These are phyloP conservation scores for Cicer arietinum DNA, from an alignment of 306 rosid genomes.

Conservation along the genomic window DNA sequence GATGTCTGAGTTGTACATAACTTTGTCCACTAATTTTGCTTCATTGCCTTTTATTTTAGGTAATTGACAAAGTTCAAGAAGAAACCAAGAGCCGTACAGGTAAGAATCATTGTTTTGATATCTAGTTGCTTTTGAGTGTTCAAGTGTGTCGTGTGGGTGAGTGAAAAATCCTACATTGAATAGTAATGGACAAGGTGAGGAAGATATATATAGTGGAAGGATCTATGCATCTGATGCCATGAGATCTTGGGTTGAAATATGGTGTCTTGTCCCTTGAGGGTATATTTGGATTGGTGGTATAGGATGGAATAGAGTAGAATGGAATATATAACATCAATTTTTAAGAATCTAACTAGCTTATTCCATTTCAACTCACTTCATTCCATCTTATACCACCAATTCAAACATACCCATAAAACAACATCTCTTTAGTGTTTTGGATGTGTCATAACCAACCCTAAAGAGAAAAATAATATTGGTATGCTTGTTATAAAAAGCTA, in stretches of 20 bases:
- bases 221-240: neutral
- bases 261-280: neutral
- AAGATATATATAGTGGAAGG: neutral
- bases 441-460: neutral
- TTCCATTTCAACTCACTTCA: too few relatives aligned
- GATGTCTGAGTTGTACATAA: neutral
- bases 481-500: neutral
- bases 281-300: too few relatives aligned
- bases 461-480: neutral
- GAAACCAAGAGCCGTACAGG: constrained; percentile 96
- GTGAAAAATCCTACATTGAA: constrained; percentile 3
- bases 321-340: too few relatives aligned
- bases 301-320: too few relatives aligned
- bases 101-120: constrained; percentile 41
- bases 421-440: neutral
- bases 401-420: neutral
- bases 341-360: too few relatives aligned
- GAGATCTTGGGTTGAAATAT: neutral
- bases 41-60: constrained; percentile 54
- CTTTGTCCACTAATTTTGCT: constrained; percentile 40
- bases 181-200: neutral
- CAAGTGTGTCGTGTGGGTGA: neutral
- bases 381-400: too few relatives aligned
- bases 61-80: constrained; percentile 97
- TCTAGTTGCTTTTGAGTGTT: constrained; percentile 32